A percentile compares a stretch with the other conserved stretches of the same genome.
Conservation (phyloP, 1,139 yeast species). For the Wickerhamomyces sp. region DNA sequence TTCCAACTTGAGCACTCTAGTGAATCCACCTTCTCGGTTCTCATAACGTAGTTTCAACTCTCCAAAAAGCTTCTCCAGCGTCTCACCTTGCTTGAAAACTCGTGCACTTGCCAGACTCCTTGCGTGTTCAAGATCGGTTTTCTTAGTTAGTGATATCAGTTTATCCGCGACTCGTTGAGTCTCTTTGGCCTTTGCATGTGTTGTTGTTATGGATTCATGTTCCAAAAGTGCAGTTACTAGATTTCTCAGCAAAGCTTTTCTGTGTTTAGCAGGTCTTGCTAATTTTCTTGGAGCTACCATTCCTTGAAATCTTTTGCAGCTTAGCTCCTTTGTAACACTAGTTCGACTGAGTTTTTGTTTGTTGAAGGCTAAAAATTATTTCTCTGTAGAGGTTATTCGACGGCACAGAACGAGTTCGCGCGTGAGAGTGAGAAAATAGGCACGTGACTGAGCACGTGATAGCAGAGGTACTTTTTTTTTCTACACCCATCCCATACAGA, state of each 20-base stretch:
- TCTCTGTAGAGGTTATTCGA: too few species aligned
- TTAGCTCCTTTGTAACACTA: too few species aligned
- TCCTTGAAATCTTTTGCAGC: too few species aligned
- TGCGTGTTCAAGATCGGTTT: constrained; percentile 25
- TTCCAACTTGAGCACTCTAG: constrained; percentile 79
- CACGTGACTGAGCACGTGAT: too few species aligned
- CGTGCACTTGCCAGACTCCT: constrained; percentile 26
- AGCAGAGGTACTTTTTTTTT: too few species aligned
- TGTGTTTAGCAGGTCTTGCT: constrained; percentile 30
- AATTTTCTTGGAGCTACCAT: constrained; percentile 22
- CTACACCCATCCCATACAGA: too few species aligned
- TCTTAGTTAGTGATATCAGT: constrained; percentile 25
- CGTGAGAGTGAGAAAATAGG: too few species aligned
- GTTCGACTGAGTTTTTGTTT: too few species aligned
- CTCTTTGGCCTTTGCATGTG: constrained; percentile 68
- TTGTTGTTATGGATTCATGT: constrained; percentile 64
- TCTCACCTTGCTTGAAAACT: constrained; percentile 37
- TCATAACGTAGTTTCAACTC: constrained; percentile 63
- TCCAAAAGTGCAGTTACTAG: constrained; percentile 61
- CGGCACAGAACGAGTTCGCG: too few species aligned
- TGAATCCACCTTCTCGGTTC: constrained; percentile 71
- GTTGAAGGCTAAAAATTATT: too few species aligned
- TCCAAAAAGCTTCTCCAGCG: constrained; percentile 56
- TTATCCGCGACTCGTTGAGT: constrained; percentile 29
- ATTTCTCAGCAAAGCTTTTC: constrained; percentile 52